Base-by-base conservation (phyloP, 495 filamentous ascomycete genomes). In the Hypoxylon subgilvum region DNA sequence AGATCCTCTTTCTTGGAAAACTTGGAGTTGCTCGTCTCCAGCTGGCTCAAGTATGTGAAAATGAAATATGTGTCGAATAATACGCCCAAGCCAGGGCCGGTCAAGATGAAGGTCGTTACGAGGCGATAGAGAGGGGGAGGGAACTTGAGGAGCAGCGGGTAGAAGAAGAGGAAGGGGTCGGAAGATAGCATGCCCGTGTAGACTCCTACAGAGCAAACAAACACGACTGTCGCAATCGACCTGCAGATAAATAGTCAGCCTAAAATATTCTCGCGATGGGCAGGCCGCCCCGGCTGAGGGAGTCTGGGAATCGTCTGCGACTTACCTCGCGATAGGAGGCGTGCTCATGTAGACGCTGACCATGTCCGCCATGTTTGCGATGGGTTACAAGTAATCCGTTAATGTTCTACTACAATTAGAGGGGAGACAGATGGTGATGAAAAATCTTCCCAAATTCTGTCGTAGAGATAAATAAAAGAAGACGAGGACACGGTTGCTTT, bases 11-110 rank as follows among this genome's bases (percentile, higher is more conserved):
- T 78, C 39, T 61, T 71, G 5, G 56, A 32, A 60, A 79, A 79
- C 48, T 74, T 76, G 46, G 75, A 66, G 56, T 69, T 72, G 18
- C 52, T 44, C 21, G 12, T 65, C 61, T 81, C 78, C 31, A 81
- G 67, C 52, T 77, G 71, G 46, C 67, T 75, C 41, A 78, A 52
- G 56, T 76, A 76, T 40, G 66, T 72, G 57, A 74, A 79, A 32
- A 74, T 63, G 67, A 92, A 89, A 74, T 91, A 94, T 19, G 92
- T 86, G 73, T 97, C 91, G 67, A 95, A 77, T 28, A 96, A 53
- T 40, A 96, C 87, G 38, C 69, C 71, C 44, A 93, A 64, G 25
- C 81, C 53, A 12, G 79, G 74, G 23, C 83, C 79, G 9, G 87
- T 92, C 49, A 96, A 69, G 30, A 92, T 71, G 74, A 95, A 96